A percentile compares a stretch with the other conserved stretches of the same genome.
Conservation (phyloP, 352 stramenopile genomes). For the Aphanomyces cochlioides region DNA sequence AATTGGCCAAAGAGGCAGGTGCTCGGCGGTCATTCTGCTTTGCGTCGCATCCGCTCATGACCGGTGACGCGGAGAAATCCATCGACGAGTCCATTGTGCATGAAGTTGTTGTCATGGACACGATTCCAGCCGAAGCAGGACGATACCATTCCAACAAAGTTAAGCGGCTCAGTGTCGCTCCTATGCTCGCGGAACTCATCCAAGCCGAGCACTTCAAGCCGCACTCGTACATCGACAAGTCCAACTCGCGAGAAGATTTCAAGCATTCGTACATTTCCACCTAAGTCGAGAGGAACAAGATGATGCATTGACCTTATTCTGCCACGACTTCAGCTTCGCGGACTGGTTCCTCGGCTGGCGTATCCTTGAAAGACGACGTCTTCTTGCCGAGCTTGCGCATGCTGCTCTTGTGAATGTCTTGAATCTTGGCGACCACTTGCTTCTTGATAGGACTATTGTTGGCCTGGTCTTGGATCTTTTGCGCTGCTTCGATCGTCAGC, state of each 20-base stretch:
- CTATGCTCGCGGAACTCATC: conserved; percentile 87
- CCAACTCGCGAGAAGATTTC: conserved; percentile 79
- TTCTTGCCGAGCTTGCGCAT: conserved; percentile 6
- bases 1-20: conserved; percentile 74
- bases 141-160: conserved; percentile 77
- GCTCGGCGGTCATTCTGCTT: conserved; percentile 88
- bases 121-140: conserved; percentile 62
- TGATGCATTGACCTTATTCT: neutral
- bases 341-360: neutral
- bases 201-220: conserved; percentile 89
- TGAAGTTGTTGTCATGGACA: conserved; percentile 89
- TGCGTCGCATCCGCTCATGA: conserved; percentile 88
- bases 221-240: conserved; percentile 85
- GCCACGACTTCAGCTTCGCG: neutral
- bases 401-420: conserved; percentile 12
- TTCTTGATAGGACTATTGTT: conserved; percentile 23
- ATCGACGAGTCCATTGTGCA: conserved; percentile 79
- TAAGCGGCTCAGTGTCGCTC: conserved; percentile 82
- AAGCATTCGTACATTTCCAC: conserved; percentile 79
- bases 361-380: neutral
- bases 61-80: conserved; percentile 74
- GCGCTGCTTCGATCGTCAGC: conserved; percentile 18
- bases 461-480: conserved; percentile 21
- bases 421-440: conserved; percentile 17
- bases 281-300: conserved; percentile 1